Conservation (phyloP, 75 land plant genomes). For the Adiantum capillusveneris region DNA sequence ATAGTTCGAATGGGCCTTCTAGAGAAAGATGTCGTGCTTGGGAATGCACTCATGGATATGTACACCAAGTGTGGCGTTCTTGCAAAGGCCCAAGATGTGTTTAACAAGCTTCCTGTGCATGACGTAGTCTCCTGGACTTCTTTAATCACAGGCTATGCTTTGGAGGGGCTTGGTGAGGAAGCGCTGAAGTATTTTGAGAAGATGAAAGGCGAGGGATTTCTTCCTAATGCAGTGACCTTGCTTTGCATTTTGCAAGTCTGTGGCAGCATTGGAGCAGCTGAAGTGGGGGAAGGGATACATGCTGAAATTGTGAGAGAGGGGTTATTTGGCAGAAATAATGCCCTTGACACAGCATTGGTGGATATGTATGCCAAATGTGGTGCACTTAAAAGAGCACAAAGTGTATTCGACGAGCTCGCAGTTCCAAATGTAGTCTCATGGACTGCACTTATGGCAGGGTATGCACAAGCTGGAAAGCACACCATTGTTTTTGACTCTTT, state of each 20-base stretch:
- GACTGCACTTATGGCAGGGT: constrained; percentile 20
- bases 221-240: neutral
- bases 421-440: constrained; percentile 19
- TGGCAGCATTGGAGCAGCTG: constrained; percentile 1
- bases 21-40: neutral
- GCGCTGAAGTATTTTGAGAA: neutral
- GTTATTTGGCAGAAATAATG: neutral
- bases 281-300: neutral
- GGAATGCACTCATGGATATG: constrained; percentile 5
- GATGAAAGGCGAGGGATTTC: neutral
- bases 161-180: neutral
- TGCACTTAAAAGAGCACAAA: neutral
- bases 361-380: constrained; percentile 12
- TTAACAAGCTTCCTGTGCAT: constrained; percentile 5
- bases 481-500: constrained; percentile 4
- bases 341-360: constrained; percentile 8
- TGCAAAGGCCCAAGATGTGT: neutral
- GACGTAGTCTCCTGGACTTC: neutral
- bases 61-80: constrained; percentile 1
- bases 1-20: neutral
- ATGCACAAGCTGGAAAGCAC: neutral
- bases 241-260: constrained; percentile 1
- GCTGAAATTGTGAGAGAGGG: neutral
- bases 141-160: neutral
- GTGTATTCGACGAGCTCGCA: constrained; percentile 18